Percentiles rank a stretch among this genome's conserved stretches.
phyloP scores from a whole-genome alignment of 108 stramenopile species.

The Cyclostephanos invisitatus region DNA sequence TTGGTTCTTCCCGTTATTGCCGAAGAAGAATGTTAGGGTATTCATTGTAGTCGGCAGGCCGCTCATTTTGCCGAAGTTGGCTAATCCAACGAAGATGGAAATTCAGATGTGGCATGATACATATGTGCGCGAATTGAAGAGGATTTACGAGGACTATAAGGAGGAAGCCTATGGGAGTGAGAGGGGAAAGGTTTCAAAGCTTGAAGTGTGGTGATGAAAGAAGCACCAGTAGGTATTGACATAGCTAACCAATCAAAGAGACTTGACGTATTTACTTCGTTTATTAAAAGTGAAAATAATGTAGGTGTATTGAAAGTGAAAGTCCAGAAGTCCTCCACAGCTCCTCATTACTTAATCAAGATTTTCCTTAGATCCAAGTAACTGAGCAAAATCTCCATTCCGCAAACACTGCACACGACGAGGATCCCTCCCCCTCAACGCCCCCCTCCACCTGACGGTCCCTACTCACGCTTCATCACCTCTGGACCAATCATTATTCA shows the following conservation, averaged over 20 bases:
- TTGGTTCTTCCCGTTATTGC: constrained; percentile 56
- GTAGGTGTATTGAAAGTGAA: not conserved
- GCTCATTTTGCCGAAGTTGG: constrained; percentile 59
- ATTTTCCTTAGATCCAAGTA: not conserved
- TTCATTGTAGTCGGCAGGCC: constrained; percentile 60
- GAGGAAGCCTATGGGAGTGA: constrained; percentile 56
- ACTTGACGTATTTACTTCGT: too few relatives aligned
- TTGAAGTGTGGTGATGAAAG: constrained; percentile 61
- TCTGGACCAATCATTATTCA: not conserved
- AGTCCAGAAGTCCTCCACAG: not conserved
- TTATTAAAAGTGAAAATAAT: not conserved
- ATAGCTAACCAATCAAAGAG: not conserved
- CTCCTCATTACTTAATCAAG: not conserved
- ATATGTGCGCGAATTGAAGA: constrained; percentile 57
- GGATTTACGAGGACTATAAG: constrained; percentile 67
- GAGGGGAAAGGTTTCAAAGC: constrained; percentile 43
- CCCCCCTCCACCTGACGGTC: not conserved
- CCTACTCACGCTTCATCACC: not conserved
- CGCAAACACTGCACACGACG: not conserved
- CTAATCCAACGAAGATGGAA: constrained; percentile 59
- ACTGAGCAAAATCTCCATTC: not conserved
- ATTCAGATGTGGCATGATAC: constrained; percentile 58
- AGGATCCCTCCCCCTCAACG: not conserved
- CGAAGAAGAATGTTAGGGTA: constrained; percentile 49
- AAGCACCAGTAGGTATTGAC: not conserved